Evolutionary conservation across 225 moss, liverwort and hornwort species (phyloP), one percentile per base, ranked within the genome.

Genomic region (Antitrichia curtipendula): DNA sequence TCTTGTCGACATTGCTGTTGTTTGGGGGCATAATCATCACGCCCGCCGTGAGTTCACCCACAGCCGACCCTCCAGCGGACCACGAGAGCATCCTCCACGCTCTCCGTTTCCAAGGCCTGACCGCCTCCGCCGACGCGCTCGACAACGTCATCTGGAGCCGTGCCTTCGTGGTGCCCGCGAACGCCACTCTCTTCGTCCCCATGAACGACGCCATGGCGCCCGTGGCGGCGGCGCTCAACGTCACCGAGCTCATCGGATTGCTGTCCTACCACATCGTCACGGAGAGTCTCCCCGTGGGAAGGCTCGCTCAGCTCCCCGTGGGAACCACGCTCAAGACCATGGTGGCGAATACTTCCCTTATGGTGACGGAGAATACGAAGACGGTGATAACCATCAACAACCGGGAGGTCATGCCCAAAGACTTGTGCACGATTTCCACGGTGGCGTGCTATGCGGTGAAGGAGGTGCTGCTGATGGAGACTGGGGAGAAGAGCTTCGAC

Each of bases 101-200:
- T 22, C 53, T 92, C 16, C 84, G 76, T 20, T 45, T 17, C 40
- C 80, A 83, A 28, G 88, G 88, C 12, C 14, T 92, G 28, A 62
- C 86, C 20, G 75, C 84, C 7, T 58, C 75, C 9, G 88, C 90
- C 5, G 27, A 56, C 7, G 41, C 83, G 4, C 66, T 92, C 4
- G 80, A 92, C n/a, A 61, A 21, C 16, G 63, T 56, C 58, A 84
- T 90, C 23, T 60, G n/a, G 29, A 52, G 78, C 28, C 34, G 17
- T 3, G 75, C 54, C 12, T 82, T 90, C 10, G 2, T 82, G 5
- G 45, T 90, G 21, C 85, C 85, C 9, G 14, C 75, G 7, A 70
- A 27, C 28, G 75, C 84, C 38, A 92, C 92, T 34, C 87, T 92
- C 29, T 86, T 92, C 40, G 28, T 87, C 19, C 87, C 89, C 28